Conservation (phyloP, 202 grass and related monocot species). For the Zizania palustris region DNA sequence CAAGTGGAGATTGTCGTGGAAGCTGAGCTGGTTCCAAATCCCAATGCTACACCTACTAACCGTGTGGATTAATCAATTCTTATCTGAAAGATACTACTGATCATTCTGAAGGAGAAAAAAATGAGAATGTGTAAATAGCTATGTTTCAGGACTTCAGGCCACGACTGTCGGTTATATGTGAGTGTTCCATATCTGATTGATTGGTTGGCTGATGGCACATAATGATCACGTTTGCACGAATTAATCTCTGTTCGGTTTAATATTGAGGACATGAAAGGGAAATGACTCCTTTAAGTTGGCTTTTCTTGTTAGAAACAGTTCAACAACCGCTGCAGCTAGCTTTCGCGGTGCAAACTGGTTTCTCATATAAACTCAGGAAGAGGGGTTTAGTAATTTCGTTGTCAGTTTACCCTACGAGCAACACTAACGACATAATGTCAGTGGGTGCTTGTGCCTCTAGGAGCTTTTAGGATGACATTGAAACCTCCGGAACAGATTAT, state of each 20-base stretch:
- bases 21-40: slow-evolving; percentile 47
- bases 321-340: slow-evolving; percentile 25
- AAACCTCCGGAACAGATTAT: not conserved
- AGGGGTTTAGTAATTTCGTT: not conserved
- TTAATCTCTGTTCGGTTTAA: slow-evolving; percentile 1
- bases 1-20: slow-evolving; percentile 33
- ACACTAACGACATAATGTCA: slow-evolving; percentile 21
- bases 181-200: slow-evolving; percentile 28
- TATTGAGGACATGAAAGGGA: not conserved
- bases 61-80: slow-evolving; percentile 30
- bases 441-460: not conserved
- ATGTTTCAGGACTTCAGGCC: slow-evolving; percentile 20
- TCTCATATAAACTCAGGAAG: slow-evolving; percentile 22
- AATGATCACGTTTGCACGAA: slow-evolving; percentile 23
- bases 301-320: slow-evolving; percentile 40
- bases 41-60: slow-evolving; percentile 10
- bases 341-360: not conserved
- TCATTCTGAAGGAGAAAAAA: not conserved
- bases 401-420: not conserved
- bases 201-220: not conserved
- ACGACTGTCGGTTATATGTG: slow-evolving; percentile 16
- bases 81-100: slow-evolving; percentile 29
- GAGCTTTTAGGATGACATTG: slow-evolving; percentile 25
- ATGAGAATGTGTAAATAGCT: not conserved
- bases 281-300: slow-evolving; percentile 1